phyloP scores from a whole-genome alignment of 768 basidiomycete species.

The Guyanaporus albipodus region DNA sequence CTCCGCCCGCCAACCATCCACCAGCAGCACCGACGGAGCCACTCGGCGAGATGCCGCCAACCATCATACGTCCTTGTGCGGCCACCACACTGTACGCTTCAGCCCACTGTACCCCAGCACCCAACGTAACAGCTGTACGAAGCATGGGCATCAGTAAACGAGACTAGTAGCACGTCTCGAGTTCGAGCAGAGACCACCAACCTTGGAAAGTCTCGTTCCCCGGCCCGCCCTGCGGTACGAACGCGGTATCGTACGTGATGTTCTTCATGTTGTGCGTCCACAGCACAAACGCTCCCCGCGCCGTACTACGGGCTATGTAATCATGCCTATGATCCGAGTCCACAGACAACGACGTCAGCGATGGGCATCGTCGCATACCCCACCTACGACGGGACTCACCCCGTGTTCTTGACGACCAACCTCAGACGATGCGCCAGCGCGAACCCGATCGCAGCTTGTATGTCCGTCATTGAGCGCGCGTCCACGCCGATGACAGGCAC shows the following conservation, averaged over 20 bases:
- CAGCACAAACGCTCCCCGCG: conserved; percentile 36
- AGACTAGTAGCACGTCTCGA: too few species aligned
- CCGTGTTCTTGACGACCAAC: conserved; percentile 28
- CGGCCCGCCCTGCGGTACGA: conserved; percentile 32
- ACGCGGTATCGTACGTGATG: conserved; percentile 32
- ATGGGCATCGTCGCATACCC: not conserved
- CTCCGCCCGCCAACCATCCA: conserved; percentile 50
- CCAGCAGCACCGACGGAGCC: conserved; percentile 47
- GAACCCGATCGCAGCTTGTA: conserved; percentile 27
- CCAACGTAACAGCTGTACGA: conserved; percentile 29
- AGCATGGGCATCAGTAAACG: conserved; percentile 17
- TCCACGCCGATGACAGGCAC: conserved; percentile 27
- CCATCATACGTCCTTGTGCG: conserved; percentile 37
- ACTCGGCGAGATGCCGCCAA: conserved; percentile 40
- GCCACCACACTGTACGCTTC: conserved; percentile 42
- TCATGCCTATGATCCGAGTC: conserved; percentile 31
- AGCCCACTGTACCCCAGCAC: conserved; percentile 47
- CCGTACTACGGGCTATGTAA: conserved; percentile 39
- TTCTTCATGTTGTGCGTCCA: conserved; percentile 44
- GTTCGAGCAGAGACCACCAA: not conserved
- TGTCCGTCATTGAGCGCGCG: conserved; percentile 19
- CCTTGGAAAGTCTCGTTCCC: conserved; percentile 19
- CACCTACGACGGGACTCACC: conserved; percentile 9
- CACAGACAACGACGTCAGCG: not conserved
- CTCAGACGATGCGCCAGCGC: conserved; percentile 18